A percentile compares a stretch with the other conserved stretches of the same genome.
These are phyloP conservation scores for Fomitopsis schrenkii DNA, from an alignment of 1,284 basidiomycete species.

Conservation along the genomic window DNA sequence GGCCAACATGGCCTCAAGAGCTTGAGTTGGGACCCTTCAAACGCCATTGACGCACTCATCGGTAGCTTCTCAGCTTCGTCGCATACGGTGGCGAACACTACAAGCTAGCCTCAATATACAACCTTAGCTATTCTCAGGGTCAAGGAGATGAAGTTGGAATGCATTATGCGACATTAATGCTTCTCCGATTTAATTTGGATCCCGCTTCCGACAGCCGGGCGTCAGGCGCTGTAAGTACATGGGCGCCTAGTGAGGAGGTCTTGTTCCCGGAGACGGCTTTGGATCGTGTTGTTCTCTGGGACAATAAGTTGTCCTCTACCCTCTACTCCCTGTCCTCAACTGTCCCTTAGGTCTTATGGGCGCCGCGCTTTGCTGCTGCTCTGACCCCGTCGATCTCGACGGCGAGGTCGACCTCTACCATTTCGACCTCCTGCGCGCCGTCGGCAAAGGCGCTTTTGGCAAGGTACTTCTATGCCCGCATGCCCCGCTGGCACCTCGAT, in stretches of 20 bases:
- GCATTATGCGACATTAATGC: no score
- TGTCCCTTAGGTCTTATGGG: constrained; percentile 21
- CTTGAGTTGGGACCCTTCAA: no score
- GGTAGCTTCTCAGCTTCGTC: no score
- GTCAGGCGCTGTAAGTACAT: neutral
- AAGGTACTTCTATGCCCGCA: constrained; percentile 55
- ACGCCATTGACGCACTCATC: no score
- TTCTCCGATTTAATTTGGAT: no score
- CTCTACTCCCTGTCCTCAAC: neutral
- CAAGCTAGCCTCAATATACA: no score
- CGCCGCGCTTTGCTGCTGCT: constrained; percentile 26
- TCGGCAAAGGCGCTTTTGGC: constrained; percentile 97
- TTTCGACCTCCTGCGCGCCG: constrained; percentile 90
- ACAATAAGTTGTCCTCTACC: constrained; percentile 9
- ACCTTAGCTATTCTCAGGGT: no score
- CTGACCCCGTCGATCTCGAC: constrained; percentile 83
- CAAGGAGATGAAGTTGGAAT: no score
- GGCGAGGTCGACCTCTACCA: constrained; percentile 93
- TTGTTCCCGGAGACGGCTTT: constrained; percentile 8
- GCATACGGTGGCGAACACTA: no score
- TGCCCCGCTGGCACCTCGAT: constrained; percentile 2
- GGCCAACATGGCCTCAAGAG: no score
- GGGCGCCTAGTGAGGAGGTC: neutral
- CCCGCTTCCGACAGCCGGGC: neutral
- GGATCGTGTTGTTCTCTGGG: constrained; percentile 10